Evolutionary conservation across 1,284 basidiomycete genomes (phyloP), one percentile per base, ranked within the genome.

Genomic region (Ganoderma meredithae): DNA sequence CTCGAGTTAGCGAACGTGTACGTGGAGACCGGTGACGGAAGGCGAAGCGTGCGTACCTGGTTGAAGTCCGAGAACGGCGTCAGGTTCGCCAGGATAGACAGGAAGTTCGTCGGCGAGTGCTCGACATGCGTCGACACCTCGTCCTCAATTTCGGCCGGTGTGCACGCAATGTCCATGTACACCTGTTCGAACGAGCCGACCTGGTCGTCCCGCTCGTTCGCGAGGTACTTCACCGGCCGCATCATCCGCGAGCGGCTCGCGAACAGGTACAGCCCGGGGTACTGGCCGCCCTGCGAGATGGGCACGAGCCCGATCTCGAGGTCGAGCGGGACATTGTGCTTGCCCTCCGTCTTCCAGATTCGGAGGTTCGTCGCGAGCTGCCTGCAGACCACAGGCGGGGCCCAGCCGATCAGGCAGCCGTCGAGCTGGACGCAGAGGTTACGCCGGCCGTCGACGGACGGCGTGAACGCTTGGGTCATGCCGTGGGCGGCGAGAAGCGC

Each of bases 161-260:
- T 95, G 78, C 96, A 94, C 0, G 98, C 97, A 77, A 99, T 95
- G 79, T 99, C 95, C 94, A 99, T 97, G 81, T 99, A 99, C 12
- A 99, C 98, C 82, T 99, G 98, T 81, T 99, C 98, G 75, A 99
- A 99, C 1, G 97, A 90, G 2, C 98, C 98, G 62, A 99, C 87
- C 79, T 95, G 94, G 80, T 99, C 98, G 73, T 93, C 87, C 73
- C 88, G 87, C 64, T 91, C 92, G 79, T 99, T 99, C 69, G 86
- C 83, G 56, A 99, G 82, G 80, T 94, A 97, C 76, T 94, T 96
- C 69, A 99, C 98, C 3, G 98, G 97, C 58, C 98, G 88, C 97
- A 99, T 99, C 96, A 99, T 98, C 69, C 98, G 86, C 55, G 95
- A 88, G 63, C 90, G 88, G 17, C 92, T 90, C 25, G 95, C 89